Base-by-base conservation (phyloP, 352 stramenopile species). In the Phytophthora sansomeana region DNA sequence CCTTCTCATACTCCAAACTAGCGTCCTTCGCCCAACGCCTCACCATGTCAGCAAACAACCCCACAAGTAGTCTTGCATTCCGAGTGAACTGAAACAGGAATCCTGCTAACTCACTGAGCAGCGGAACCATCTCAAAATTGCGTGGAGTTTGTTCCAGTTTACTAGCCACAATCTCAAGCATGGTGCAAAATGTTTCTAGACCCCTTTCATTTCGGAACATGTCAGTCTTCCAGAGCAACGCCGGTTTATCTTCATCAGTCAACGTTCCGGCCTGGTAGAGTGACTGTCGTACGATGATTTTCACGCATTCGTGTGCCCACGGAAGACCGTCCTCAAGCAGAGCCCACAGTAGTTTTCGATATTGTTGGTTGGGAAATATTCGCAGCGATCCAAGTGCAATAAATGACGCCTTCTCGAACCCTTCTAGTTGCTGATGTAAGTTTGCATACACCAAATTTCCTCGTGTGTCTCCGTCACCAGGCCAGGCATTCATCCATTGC, bases 391-490 rank as follows among this genome's bases (percentile, higher is more conserved):
- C 81, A 10, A 89, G 57, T 10, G 55, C 52, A 35, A 82, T 69
- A 26, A 80, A 77, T 10, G 67, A 48, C 5, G 5, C 0, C 28
- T 75, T 68, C 14, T 83, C 69, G 10, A 80, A 74, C 19, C 55
- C 51, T 24, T 68, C 35, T 2, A 43, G 50, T 11, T 60, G 38
- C 16, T 77, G 50, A 14, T 51, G 26, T 16, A 76, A 44, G 4
- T 79, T 67, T 1, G 81, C 50, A 46, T 90, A 90, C 17, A 81
- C 60, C 6, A 75, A 11, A 21, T 90, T 92, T 3, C 80, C 80
- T 17, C 80, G 68, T 8, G 49, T 75, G 9, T 63, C 63, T 4
- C 50, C 61, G 26, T 61, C 19, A 11, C 62, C 70, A 28, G 83
- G 81, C 49, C 71, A 81, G 14, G 26, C 50, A 16, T 85, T 74